A percentile compares a stretch with the other conserved stretches of the same genome.
These are phyloP conservation scores for Lentinula lateritia DNA, from an alignment of 768 basidiomycete species.

Conservation along the genomic window DNA sequence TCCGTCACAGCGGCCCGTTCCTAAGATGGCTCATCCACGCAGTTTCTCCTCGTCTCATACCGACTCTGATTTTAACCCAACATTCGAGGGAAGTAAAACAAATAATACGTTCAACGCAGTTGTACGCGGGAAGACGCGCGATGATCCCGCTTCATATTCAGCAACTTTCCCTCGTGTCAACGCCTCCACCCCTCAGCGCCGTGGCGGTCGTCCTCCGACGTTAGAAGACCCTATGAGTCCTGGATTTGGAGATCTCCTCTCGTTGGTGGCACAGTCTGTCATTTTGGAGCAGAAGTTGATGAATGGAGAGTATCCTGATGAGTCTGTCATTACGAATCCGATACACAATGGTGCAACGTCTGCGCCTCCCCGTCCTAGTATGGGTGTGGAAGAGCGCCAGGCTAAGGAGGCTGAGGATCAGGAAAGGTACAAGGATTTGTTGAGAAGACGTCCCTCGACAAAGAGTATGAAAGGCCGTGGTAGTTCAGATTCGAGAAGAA, in stretches of 20 bases:
- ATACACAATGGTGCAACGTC: conserved; percentile 9
- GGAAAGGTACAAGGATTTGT: not conserved
- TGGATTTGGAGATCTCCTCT: conserved; percentile 45
- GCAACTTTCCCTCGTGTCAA: conserved; percentile 16
- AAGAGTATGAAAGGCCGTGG: conserved; percentile 2
- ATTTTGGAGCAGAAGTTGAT: conserved; percentile 49
- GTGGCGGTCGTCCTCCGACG: conserved; percentile 23
- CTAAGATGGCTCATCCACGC: not conserved
- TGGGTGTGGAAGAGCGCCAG: conserved; percentile 6
- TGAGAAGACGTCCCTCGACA: not conserved
- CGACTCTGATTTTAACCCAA: not conserved
- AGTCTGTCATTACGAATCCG: conserved; percentile 11
- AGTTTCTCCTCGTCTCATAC: not conserved
- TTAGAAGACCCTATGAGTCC: conserved; percentile 34
- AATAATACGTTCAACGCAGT: conserved; percentile 44
- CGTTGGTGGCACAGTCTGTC: conserved; percentile 53
- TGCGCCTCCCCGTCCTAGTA: not conserved
- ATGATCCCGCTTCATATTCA: conserved; percentile 22
- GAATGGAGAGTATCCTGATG: conserved; percentile 40
- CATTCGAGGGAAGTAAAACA: conserved; percentile 8
- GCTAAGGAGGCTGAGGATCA: not conserved
- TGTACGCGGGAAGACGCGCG: conserved; percentile 51
- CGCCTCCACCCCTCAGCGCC: conserved; percentile 18
- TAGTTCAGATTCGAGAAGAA: conserved; percentile 3
- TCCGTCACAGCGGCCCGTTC: not conserved